Evolutionary conservation across 192 early-diverging fungal genomes (phyloP).

Genomic region (Coemansia sp.): DNA sequence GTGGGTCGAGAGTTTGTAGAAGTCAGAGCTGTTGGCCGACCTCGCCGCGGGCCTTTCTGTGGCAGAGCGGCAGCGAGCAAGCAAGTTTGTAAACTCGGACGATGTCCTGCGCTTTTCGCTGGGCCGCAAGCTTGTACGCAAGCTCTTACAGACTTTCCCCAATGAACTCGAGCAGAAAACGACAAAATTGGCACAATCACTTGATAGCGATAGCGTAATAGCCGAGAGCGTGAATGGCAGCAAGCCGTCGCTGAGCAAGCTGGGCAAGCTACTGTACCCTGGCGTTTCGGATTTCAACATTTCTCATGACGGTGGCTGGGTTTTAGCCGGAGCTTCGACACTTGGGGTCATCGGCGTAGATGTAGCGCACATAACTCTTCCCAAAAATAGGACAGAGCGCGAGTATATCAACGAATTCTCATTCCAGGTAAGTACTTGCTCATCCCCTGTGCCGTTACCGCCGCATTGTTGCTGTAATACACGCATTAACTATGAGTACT

Average conservation of each 20-base stretch:
- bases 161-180: no score
- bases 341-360: conserved; percentile 33
- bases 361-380: conserved; percentile 23
- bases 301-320: conserved; percentile 46
- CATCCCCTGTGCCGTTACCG: no score
- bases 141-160: not conserved
- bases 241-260: conserved; percentile 22
- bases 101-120: conserved; percentile 37
- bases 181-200: no score
- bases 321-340: conserved; percentile 20
- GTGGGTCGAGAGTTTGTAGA: not conserved
- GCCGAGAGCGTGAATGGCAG: conserved; percentile 5
- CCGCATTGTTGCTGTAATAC: no score
- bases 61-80: conserved; percentile 3
- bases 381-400: conserved; percentile 5
- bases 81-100: conserved; percentile 1
- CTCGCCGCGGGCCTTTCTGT: not conserved
- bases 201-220: not conserved
- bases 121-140: conserved; percentile 17
- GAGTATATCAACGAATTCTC: conserved; percentile 37
- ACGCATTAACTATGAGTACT: no score
- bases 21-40: not conserved
- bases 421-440: conserved; percentile 24
- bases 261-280: not conserved
- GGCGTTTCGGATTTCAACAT: conserved; percentile 42